Evolutionary conservation across 192 early-diverging fungal genomes (phyloP).

Genomic region (Umbelopsis ramanniana): DNA sequence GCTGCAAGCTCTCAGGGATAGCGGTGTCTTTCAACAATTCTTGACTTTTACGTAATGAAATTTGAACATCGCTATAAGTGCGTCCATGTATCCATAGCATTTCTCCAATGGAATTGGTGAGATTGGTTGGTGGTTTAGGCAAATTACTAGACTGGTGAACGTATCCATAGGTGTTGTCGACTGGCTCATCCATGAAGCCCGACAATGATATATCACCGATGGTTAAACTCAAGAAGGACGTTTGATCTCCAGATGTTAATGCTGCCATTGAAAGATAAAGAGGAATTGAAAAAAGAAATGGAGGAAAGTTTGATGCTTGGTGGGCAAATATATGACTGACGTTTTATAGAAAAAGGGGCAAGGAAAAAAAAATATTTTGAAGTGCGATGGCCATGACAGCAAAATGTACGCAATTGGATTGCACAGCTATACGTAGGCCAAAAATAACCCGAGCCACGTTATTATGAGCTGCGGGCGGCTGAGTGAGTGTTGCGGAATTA

Average conservation of each 20-base stretch:
- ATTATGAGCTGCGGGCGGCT: conserved; percentile 5
- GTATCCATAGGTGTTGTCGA: not conserved
- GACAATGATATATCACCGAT: conserved; percentile 3
- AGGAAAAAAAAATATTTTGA: not conserved
- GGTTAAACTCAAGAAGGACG: not conserved
- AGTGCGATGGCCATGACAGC: not conserved
- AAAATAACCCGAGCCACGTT: not conserved
- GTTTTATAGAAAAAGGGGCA: not conserved
- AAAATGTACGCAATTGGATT: not conserved
- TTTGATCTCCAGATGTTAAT: not conserved
- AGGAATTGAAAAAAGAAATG: not conserved
- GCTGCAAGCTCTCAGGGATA: conserved; percentile 26
- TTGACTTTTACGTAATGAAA: conserved; percentile 31
- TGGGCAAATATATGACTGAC: not conserved
- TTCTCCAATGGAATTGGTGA: conserved; percentile 25
- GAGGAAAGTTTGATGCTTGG: not conserved
- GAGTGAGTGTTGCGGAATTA: too few relatives aligned
- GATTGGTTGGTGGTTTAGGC: not conserved
- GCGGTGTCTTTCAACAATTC: conserved; percentile 13
- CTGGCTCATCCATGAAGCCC: not conserved
- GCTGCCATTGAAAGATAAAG: not conserved
- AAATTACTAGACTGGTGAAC: conserved; percentile 1
- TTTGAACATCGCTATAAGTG: conserved; percentile 35
- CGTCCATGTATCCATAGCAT: conserved; percentile 31
- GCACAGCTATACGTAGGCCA: not conserved